Conservation (phyloP, 1,284 basidiomycete genomes). For the Crepidotus sp. region DNA sequence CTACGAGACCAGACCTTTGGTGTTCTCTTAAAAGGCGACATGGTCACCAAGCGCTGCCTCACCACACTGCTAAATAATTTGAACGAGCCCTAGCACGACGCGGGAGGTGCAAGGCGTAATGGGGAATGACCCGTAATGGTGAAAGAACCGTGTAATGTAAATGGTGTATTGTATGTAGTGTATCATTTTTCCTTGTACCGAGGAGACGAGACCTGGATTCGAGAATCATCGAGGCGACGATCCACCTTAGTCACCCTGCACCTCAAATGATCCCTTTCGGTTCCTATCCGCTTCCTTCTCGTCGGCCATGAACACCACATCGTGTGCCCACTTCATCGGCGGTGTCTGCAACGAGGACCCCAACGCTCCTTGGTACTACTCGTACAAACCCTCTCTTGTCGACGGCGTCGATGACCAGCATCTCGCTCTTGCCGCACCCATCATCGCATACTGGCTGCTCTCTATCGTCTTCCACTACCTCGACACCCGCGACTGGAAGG, state of each 20-base stretch:
- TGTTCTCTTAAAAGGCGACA: constrained; percentile 87
- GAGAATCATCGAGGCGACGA: too few relatives aligned
- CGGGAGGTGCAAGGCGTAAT: too few relatives aligned
- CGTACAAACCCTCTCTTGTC: constrained; percentile 43
- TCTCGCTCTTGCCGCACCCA: constrained; percentile 67
- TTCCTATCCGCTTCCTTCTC: not conserved
- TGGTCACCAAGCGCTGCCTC: constrained; percentile 94
- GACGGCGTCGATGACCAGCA: constrained; percentile 63
- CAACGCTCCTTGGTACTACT: constrained; percentile 54
- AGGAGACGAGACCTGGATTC: too few relatives aligned
- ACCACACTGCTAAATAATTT: constrained; percentile 93
- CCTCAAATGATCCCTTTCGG: too few relatives aligned
- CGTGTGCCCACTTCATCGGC: constrained; percentile 5
- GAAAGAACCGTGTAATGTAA: too few relatives aligned
- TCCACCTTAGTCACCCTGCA: too few relatives aligned
- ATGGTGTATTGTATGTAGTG: constrained; percentile 3
- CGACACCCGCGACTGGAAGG: constrained; percentile 68
- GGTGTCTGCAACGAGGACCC: constrained; percentile 6
- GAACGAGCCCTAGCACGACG: constrained; percentile 53
- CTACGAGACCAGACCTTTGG: constrained; percentile 92
- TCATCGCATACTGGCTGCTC: constrained; percentile 83
- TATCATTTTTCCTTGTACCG: too few relatives aligned
- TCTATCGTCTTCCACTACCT: constrained; percentile 78
- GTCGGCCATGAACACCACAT: constrained; percentile 8
- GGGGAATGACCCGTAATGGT: too few relatives aligned